Percentiles rank a stretch among this genome's conserved stretches.
Conservation (phyloP, 768 basidiomycete species). For the Daedalea quercina region DNA sequence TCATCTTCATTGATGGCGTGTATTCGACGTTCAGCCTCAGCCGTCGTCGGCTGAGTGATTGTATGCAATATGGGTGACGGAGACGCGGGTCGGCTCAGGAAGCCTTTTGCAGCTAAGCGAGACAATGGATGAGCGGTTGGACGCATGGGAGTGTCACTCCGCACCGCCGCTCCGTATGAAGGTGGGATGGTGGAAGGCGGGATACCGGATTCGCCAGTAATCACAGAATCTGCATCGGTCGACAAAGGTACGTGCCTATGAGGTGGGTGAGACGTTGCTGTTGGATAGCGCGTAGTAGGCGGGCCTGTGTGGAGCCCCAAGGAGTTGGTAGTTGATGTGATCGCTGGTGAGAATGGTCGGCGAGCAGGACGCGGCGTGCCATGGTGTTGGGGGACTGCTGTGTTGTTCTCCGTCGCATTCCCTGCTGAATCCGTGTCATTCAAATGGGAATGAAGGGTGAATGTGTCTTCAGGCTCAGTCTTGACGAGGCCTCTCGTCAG, state of each 20-base stretch:
- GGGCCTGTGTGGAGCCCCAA: conserved; percentile 23
- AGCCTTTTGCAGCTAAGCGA: conserved; percentile 1
- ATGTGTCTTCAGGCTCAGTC: conserved; percentile 26
- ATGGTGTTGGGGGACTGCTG: conserved; percentile 3
- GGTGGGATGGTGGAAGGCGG: conserved; percentile 39
- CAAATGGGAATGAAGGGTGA: conserved; percentile 38
- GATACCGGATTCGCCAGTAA: conserved; percentile 24
- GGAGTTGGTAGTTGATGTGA: conserved; percentile 18
- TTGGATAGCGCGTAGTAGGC: conserved; percentile 4
- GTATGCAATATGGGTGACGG: background rate
- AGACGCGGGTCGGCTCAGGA: conserved; percentile 3
- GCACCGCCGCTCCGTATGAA: conserved; percentile 40
- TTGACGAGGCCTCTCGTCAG: conserved; percentile 11
- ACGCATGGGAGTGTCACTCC: conserved; percentile 14
- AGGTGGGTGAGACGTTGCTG: conserved; percentile 6
- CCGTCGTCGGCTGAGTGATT: background rate
- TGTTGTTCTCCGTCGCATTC: background rate
- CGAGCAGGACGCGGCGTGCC: conserved; percentile 14
- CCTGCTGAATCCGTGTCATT: conserved; percentile 23
- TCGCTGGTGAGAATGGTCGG: conserved; percentile 14
- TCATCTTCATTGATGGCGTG: conserved; percentile 62
- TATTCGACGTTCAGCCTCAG: conserved; percentile 31
- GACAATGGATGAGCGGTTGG: background rate
- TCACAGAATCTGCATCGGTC: conserved; percentile 32
- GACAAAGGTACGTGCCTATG: conserved; percentile 17